These are phyloP conservation scores for Diplodia corticola DNA, from an alignment of 2,329 filamentous ascomycete species.

Conservation along the genomic window DNA sequence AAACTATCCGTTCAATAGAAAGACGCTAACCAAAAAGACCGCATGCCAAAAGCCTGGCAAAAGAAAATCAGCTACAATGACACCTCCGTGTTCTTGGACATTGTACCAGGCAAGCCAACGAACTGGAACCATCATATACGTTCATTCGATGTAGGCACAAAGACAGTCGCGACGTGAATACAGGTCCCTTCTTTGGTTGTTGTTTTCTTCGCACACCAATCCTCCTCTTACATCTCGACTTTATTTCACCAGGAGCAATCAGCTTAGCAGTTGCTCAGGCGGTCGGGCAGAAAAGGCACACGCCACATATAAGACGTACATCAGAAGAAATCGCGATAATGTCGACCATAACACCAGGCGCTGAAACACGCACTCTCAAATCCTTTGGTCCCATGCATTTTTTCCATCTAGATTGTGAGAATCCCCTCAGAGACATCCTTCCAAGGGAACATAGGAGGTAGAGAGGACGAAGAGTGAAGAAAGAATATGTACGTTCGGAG, in stretches of 20 bases:
- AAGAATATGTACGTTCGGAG: constrained; percentile 10
- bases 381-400: not conserved
- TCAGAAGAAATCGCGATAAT: not conserved
- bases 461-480: not conserved
- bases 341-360: not conserved
- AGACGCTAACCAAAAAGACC: not conserved
- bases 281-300: not conserved
- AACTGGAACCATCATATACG: not conserved
- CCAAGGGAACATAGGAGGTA: not conserved
- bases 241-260: not conserved
- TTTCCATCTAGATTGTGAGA: constrained; percentile 1
- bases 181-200: not conserved
- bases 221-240: not conserved
- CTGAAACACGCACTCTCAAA: not conserved
- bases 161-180: not conserved
- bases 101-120: not conserved
- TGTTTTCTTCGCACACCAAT: not conserved
- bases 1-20: not conserved
- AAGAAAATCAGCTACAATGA: not conserved
- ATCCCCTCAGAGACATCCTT: not conserved
- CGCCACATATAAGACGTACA: not conserved
- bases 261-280: not conserved
- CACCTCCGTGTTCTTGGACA: not conserved
- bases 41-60: not conserved
- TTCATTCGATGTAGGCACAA: not conserved